A percentile compares a stretch with the other conserved stretches of the same genome.
phyloP scores from a whole-genome alignment of 768 basidiomycete genomes.

The Xerocomellus intermedius region DNA sequence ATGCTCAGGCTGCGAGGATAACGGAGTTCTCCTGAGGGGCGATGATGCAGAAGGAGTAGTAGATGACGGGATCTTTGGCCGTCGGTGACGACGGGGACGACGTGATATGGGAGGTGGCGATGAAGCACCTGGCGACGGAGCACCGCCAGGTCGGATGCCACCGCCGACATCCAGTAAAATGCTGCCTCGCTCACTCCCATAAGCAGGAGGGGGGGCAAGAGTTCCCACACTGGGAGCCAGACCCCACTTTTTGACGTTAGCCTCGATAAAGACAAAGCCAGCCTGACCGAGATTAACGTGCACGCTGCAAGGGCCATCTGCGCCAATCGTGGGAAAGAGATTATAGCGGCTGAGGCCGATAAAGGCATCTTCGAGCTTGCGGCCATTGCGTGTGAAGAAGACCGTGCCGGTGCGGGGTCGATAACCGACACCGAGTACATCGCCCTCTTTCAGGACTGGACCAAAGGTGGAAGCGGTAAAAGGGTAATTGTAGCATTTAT shows the following conservation, averaged over 20 bases:
- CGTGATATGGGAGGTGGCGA: constrained; percentile 44
- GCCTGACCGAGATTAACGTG: constrained; percentile 98
- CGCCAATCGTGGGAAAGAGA: constrained; percentile 95
- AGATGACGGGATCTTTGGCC: constrained; percentile 42
- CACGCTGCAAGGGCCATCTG: constrained; percentile 93
- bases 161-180: constrained; percentile 88
- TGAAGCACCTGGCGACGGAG: constrained; percentile 46
- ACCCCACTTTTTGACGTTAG: constrained; percentile 99
- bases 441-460: constrained; percentile 84
- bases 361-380: constrained; percentile 96
- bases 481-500: constrained; percentile 96
- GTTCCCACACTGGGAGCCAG: constrained; percentile 96
- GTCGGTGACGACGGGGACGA: constrained; percentile 60
- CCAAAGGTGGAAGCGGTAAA: constrained; percentile 87
- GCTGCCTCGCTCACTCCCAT: constrained; percentile 95
- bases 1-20: constrained; percentile 43
- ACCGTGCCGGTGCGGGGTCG: constrained; percentile 94
- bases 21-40: constrained; percentile 56
- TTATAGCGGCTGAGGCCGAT: constrained; percentile 87
- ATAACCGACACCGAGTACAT: constrained; percentile 94
- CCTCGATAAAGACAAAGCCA: constrained; percentile 99
- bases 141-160: constrained; percentile 33
- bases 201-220: constrained; percentile 95
- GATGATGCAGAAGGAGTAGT: constrained; percentile 54
- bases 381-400: constrained; percentile 98